phyloP scores from a whole-genome alignment of 805 yeast species.

The Candida sphagnicola region DNA sequence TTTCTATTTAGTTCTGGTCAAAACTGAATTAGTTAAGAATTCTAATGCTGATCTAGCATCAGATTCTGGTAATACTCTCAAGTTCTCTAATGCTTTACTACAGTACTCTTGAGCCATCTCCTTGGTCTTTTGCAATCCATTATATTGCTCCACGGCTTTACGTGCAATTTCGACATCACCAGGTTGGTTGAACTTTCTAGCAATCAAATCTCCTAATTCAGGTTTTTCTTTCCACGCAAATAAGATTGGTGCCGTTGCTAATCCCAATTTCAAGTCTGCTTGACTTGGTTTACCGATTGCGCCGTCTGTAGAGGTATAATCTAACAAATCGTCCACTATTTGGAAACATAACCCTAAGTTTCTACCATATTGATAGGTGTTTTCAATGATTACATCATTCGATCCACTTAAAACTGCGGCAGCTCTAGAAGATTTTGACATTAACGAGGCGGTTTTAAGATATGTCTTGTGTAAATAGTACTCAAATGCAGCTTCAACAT shows the following conservation, averaged over 20 bases:
- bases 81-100: constrained; percentile 64
- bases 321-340: constrained; percentile 92
- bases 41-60: constrained; percentile 87
- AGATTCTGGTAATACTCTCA: constrained; percentile 76
- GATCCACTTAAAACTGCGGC: constrained; percentile 92
- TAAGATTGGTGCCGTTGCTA: constrained; percentile 95
- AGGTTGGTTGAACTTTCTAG: constrained; percentile 71
- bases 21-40: constrained; percentile 74
- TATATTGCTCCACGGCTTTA: constrained; percentile 60
- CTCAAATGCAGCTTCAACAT: constrained; percentile 87
- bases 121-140: constrained; percentile 76
- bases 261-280: constrained; percentile 88
- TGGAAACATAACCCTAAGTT: constrained; percentile 95
- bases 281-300: constrained; percentile 94
- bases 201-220: constrained; percentile 76
- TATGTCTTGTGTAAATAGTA: constrained; percentile 94
- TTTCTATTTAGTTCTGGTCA: constrained; percentile 71
- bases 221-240: constrained; percentile 92
- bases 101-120: constrained; percentile 77
- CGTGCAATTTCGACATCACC: constrained; percentile 88
- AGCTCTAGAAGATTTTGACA: constrained; percentile 90
- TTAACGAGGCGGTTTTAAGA: constrained; percentile 88
- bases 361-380: constrained; percentile 87
- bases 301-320: constrained; percentile 82
- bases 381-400: constrained; percentile 67